Conservation (phyloP, 2,329 filamentous ascomycete species). For the Conoideocrella luteorostrata region DNA sequence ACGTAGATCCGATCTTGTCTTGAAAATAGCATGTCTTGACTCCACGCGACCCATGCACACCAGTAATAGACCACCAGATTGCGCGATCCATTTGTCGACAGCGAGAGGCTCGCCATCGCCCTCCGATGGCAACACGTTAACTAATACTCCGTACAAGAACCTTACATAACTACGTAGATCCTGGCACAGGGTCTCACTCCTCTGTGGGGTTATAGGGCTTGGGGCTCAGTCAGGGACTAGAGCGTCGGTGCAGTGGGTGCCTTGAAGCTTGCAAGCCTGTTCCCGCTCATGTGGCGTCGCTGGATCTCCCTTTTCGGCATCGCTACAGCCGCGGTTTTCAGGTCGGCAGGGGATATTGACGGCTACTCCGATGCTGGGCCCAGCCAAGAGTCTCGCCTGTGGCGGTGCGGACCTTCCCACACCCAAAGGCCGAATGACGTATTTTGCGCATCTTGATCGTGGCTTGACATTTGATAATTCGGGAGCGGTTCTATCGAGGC, state of each 20-base stretch:
- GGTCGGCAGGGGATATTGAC: not conserved
- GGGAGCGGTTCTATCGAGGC: no score
- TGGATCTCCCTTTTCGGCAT: not conserved
- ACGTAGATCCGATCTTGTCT: conserved; percentile 2
- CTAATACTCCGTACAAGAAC: no score
- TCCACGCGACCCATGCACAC: not conserved
- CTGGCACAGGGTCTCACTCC: no score
- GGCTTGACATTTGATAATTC: no score
- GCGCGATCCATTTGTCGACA: not conserved
- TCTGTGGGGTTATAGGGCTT: no score
- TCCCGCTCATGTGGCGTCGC: conserved; percentile 2
- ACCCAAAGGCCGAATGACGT: no score
- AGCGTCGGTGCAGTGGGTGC: no score
- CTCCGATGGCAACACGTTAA: no score
- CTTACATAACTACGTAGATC: no score
- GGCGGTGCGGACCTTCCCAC: conserved; percentile 1
- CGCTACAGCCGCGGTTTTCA: not conserved
- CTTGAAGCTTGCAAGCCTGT: not conserved
- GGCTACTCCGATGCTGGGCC: not conserved
- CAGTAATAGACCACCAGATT: not conserved
- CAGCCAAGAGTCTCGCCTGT: not conserved
- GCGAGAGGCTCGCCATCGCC: not conserved
- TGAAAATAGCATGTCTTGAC: not conserved
- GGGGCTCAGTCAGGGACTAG: no score
- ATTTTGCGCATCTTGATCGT: no score